phyloP scores from a whole-genome alignment of 306 rosid genomes.

The Fagus crenata region DNA sequence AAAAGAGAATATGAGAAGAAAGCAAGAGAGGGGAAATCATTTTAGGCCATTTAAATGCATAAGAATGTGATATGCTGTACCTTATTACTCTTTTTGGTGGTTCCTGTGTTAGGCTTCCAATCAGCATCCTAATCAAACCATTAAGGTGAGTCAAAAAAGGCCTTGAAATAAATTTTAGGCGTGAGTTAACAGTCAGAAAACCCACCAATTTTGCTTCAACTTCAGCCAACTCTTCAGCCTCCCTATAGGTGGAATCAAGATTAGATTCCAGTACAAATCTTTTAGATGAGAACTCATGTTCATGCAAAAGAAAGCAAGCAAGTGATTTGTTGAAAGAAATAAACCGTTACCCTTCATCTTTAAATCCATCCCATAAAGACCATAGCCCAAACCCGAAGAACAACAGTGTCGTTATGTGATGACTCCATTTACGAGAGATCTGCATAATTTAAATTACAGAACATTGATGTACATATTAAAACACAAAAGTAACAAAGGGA shows the following conservation, averaged over 20 bases:
- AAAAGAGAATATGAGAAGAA: not conserved
- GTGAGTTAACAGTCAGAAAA: conserved; percentile 18
- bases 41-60: not conserved
- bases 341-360: conserved; percentile 59
- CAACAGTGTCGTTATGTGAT: conserved; percentile 77
- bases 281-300: conserved; percentile 2
- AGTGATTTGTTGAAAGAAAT: conserved; percentile 7
- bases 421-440: conserved; percentile 84
- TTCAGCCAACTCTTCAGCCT: conserved; percentile 83
- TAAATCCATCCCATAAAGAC: conserved; percentile 89
- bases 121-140: conserved; percentile 54
- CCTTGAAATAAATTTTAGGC: conserved; percentile 15
- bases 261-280: conserved; percentile 13
- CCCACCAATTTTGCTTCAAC: conserved; percentile 87
- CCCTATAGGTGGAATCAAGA: conserved; percentile 54
- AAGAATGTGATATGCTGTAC: conserved; percentile 32
- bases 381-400: conserved; percentile 86
- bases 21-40: conserved; percentile 12
- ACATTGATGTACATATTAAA: not conserved
- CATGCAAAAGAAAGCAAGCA: conserved; percentile 19
- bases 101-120: conserved; percentile 51
- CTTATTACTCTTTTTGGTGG: conserved; percentile 56
- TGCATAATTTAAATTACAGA: conserved; percentile 39
- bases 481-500: not conserved
- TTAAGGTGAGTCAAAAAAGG: conserved; percentile 28